Conservation (phyloP, 805 yeast species). For the Candida sakaeoensis region DNA sequence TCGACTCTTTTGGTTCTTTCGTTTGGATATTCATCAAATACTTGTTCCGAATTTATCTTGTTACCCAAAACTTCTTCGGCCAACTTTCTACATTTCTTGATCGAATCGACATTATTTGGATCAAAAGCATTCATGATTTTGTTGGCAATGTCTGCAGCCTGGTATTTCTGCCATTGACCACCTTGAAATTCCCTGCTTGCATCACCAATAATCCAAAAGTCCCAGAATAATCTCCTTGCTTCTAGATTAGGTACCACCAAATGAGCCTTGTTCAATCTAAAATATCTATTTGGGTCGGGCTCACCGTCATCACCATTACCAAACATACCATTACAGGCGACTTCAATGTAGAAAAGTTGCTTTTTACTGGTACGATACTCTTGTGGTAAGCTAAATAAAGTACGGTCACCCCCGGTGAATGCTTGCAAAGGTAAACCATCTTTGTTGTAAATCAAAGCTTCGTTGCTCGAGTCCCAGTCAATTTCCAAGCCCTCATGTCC, state of each 20-base stretch:
- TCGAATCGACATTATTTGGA: conserved; percentile 54
- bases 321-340: conserved; percentile 93
- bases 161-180: conserved; percentile 75
- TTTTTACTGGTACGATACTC: conserved; percentile 48
- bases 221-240: conserved; percentile 74
- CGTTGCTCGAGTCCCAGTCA: conserved; percentile 84
- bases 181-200: conserved; percentile 84
- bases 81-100: conserved; percentile 60
- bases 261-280: conserved; percentile 67
- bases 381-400: conserved; percentile 64
- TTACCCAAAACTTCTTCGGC: conserved; percentile 64
- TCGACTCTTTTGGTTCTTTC: conserved; percentile 42
- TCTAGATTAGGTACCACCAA: conserved; percentile 75
- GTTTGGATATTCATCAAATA: conserved; percentile 35
- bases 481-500: conserved; percentile 51
- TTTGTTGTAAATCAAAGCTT: conserved; percentile 71
- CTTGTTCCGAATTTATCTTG: conserved; percentile 60
- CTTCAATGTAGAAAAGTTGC: conserved; percentile 76
- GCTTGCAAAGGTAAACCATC: conserved; percentile 76
- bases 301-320: conserved; percentile 61
- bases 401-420: conserved; percentile 79
- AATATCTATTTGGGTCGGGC: conserved; percentile 69
- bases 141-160: conserved; percentile 77
- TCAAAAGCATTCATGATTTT: conserved; percentile 83
- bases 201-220: conserved; percentile 85